Conservation (phyloP, 768 basidiomycete species). For the Clavaria fumosa region DNA sequence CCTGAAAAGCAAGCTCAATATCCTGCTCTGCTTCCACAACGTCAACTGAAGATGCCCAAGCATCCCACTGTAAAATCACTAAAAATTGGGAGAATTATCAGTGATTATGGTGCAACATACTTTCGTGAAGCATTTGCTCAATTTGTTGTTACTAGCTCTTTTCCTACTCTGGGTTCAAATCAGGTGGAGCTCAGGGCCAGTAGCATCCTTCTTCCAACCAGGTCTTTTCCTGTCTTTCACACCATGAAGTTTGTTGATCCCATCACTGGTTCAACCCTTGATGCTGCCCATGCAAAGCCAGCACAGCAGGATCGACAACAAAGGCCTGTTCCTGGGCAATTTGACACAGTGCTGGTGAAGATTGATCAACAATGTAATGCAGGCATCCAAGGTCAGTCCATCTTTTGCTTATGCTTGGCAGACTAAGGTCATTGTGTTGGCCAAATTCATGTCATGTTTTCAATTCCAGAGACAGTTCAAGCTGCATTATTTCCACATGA, state of each 20-base stretch:
- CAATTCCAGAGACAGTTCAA: slow-evolving; percentile 6
- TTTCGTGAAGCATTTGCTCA: slow-evolving; percentile 15
- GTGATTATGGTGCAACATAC: slow-evolving; percentile 14
- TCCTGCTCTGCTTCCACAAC: slow-evolving; percentile 8
- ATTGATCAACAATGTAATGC: slow-evolving; percentile 5
- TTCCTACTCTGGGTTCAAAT: slow-evolving; percentile 9
- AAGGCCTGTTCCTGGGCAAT: slow-evolving; percentile 13
- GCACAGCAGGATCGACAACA: slow-evolving; percentile 7
- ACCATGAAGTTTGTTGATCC: slow-evolving; percentile 16
- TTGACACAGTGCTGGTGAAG: slow-evolving; percentile 22
- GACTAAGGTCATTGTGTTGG: slow-evolving; percentile 16
- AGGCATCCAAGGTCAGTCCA: slow-evolving; percentile 9
- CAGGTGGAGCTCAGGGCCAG: slow-evolving; percentile 8
- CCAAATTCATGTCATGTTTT: slow-evolving; percentile 14
- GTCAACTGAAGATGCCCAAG: slow-evolving; percentile 12
- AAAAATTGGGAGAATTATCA: slow-evolving; percentile 8
- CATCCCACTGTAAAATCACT: slow-evolving; percentile 14
- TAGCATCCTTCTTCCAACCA: slow-evolving; percentile 12
- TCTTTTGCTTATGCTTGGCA: slow-evolving; percentile 1
- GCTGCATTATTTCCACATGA: slow-evolving; percentile 3
- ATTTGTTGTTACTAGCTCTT: slow-evolving; percentile 12
- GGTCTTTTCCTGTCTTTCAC: slow-evolving; percentile 18
- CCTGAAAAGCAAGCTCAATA: slow-evolving; percentile 3
- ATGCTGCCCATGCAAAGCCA: slow-evolving; percentile 19
- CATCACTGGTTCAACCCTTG: slow-evolving; percentile 11